Conservation (phyloP, 352 stramenopile genomes). For the Phytophthora colocasiae region DNA sequence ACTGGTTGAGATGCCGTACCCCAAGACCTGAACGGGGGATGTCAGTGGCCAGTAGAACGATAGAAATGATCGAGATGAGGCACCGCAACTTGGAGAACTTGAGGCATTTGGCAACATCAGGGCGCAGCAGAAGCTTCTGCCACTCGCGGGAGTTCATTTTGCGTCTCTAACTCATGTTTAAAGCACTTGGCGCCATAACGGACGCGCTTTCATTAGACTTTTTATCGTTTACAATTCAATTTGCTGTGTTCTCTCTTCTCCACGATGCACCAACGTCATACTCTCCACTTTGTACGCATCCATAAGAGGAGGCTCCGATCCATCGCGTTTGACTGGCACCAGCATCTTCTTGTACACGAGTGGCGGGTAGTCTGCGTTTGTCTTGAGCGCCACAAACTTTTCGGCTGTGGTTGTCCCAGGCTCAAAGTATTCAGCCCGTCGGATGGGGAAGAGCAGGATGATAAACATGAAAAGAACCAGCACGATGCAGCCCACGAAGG, state of each 20-base stretch:
- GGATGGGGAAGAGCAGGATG: constrained; percentile 39
- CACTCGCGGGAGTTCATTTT: constrained; percentile 1
- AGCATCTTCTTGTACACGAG: constrained; percentile 41
- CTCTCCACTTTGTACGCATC: constrained; percentile 28
- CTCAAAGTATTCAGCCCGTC: constrained; percentile 38
- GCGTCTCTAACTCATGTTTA: no score
- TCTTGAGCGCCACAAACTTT: constrained; percentile 40
- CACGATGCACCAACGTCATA: constrained; percentile 27
- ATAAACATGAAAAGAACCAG: constrained; percentile 33
- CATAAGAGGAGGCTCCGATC: constrained; percentile 13
- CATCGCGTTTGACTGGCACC: constrained; percentile 10
- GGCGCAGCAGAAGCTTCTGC: constrained; percentile 22
- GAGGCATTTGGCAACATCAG: constrained; percentile 39
- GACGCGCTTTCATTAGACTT: no score
- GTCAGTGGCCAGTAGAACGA: constrained; percentile 52
- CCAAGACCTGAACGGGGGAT: constrained; percentile 59
- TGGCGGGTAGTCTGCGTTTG: constrained; percentile 28
- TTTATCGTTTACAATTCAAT: constrained; percentile 22
- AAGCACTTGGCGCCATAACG: no score
- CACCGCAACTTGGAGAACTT: constrained; percentile 39
- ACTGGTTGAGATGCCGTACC: constrained; percentile 25
- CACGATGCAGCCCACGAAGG: constrained; percentile 31
- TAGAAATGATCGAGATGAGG: constrained; percentile 41
- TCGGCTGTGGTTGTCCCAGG: constrained; percentile 30
- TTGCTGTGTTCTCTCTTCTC: constrained; percentile 4